A percentile compares a stretch with the other conserved stretches of the same genome.
Conservation (phyloP, 768 basidiomycete genomes). For the Brasilioporus rufonigricans region DNA sequence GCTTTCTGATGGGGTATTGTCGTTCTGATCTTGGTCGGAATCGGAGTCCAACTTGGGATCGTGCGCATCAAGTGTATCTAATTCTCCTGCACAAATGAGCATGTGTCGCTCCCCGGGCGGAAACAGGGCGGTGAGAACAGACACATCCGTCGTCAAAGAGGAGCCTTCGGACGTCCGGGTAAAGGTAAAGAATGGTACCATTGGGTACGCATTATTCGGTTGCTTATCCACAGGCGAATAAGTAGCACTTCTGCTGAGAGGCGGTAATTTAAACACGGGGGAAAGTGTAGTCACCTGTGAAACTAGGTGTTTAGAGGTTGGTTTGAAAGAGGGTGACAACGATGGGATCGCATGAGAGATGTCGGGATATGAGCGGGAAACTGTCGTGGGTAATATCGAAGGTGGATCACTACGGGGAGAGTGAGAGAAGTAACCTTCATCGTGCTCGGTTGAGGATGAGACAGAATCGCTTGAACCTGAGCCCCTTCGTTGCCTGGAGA, state of each 20-base stretch:
- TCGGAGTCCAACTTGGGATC: constrained; percentile 30
- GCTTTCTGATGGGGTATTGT: constrained; percentile 31
- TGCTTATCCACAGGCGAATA: constrained; percentile 16
- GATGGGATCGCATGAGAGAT: constrained; percentile 32
- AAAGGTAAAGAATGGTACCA: constrained; percentile 78
- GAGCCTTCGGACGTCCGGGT: constrained; percentile 76
- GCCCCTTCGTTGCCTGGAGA: constrained; percentile 20
- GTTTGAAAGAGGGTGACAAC: constrained; percentile 33
- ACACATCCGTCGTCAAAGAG: constrained; percentile 70
- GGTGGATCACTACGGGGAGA: constrained; percentile 44
- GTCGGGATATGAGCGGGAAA: constrained; percentile 46
- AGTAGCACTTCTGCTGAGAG: constrained; percentile 7
- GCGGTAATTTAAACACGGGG: constrained; percentile 17
- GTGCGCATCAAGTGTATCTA: constrained; percentile 54
- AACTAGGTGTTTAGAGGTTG: constrained; percentile 38
- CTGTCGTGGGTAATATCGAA: constrained; percentile 31
- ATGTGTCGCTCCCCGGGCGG: constrained; percentile 68
- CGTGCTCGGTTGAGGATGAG: constrained; percentile 37
- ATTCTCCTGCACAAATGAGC: constrained; percentile 70
- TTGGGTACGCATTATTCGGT: constrained; percentile 4
- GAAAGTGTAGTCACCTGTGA: constrained; percentile 34
- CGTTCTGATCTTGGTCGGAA: constrained; percentile 40
- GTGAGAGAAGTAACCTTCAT: constrained; percentile 58
- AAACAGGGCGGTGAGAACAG: constrained; percentile 66
- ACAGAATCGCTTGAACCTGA: constrained; percentile 26